Conservation (phyloP, 352 stramenopile species). For the Phytopythium delawarense region DNA sequence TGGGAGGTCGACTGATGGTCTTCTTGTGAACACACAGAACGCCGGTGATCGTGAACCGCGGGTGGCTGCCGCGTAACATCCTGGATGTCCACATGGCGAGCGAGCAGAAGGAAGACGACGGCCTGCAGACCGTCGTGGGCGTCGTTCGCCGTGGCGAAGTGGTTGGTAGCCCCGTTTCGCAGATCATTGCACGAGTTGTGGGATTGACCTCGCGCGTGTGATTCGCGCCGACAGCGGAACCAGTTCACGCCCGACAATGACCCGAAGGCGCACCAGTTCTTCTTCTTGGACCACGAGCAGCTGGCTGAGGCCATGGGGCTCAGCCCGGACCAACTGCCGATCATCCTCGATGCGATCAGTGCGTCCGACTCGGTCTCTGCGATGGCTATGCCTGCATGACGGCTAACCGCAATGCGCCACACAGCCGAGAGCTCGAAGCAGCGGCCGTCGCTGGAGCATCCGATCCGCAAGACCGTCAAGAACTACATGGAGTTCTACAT, state of each 20-base stretch:
- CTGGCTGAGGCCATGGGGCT: slow-evolving; percentile 74
- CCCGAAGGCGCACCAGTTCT: slow-evolving; percentile 68
- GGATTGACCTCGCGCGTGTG: background rate
- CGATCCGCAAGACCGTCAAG: slow-evolving; percentile 66
- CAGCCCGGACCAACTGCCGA: slow-evolving; percentile 49
- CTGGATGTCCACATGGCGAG: slow-evolving; percentile 64
- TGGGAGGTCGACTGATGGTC: background rate
- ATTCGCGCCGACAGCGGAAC: slow-evolving; percentile 44
- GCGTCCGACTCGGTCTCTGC: background rate
- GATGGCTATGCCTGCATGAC: slow-evolving; percentile 3
- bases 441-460: slow-evolving; percentile 42
- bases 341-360: slow-evolving; percentile 80
- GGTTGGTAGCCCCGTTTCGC: slow-evolving; percentile 23
- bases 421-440: slow-evolving; percentile 35
- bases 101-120: slow-evolving; percentile 52
- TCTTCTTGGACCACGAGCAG: slow-evolving; percentile 78
- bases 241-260: slow-evolving; percentile 83
- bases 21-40: slow-evolving; percentile 33
- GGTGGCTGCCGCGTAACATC: slow-evolving; percentile 75
- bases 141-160: slow-evolving; percentile 79
- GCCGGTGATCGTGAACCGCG: slow-evolving; percentile 81
- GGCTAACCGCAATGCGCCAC: background rate
- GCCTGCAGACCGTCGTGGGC: slow-evolving; percentile 50
- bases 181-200: background rate
- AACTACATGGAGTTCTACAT: slow-evolving; percentile 89